Evolutionary conservation across 2,329 filamentous ascomycete genomes (phyloP).

Genomic region (Alternaria rosae): DNA sequence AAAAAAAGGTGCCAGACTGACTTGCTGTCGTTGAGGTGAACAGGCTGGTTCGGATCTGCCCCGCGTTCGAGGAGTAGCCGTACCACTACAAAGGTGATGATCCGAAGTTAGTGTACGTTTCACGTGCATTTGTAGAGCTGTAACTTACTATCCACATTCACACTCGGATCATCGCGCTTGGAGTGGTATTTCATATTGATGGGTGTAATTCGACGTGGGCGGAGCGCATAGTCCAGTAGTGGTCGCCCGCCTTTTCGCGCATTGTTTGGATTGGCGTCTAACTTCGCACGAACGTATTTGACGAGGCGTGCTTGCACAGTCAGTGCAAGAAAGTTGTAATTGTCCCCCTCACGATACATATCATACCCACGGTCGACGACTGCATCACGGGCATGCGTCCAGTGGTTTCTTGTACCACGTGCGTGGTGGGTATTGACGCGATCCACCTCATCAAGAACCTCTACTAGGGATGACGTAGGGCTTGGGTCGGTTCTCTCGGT

Average conservation of each 20-base stretch:
- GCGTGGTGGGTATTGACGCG: constrained; percentile 15
- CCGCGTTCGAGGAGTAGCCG: constrained; percentile 12
- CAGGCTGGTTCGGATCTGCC: constrained; percentile 19
- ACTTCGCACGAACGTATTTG: constrained; percentile 17
- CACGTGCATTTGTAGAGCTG: too few species aligned
- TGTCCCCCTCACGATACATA: constrained; percentile 2
- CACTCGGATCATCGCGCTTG: constrained; percentile 9
- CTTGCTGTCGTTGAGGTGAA: constrained; percentile 6
- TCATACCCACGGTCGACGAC: neutral
- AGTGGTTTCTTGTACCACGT: constrained; percentile 5
- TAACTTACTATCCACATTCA: constrained; percentile 7
- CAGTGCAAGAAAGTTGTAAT: constrained; percentile 17
- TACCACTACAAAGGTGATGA: neutral
- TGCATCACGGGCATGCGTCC: constrained; percentile 14
- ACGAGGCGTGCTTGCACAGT: constrained; percentile 14
- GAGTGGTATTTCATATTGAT: constrained; percentile 16
- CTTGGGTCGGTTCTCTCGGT: neutral
- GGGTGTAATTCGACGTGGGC: neutral
- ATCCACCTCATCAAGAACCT: constrained; percentile 17
- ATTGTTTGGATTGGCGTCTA: neutral
- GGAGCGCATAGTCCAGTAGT: constrained; percentile 24
- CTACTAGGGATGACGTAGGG: neutral
- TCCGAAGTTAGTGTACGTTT: neutral
- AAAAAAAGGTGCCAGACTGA: constrained; percentile 21
- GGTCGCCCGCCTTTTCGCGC: constrained; percentile 11